Evolutionary conservation across 306 rosid species (phyloP), one percentile per base, ranked within the genome.

Genomic region (Mucuna pruriens): DNA sequence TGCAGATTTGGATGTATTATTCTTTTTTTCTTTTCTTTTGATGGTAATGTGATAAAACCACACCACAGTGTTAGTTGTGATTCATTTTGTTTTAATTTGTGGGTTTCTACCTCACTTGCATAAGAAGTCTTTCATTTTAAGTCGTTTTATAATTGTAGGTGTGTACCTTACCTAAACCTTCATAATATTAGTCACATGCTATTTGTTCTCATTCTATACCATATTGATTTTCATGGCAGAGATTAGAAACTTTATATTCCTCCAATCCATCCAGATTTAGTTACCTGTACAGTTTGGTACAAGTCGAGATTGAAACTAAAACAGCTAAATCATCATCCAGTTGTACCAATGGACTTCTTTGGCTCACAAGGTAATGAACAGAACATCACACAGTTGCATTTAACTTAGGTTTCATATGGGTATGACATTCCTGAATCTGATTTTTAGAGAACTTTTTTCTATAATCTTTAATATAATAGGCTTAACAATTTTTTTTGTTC

Each of bases 271-370:
- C 90, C 6, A 73, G 81, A 58, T 93, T 93, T 89, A 84, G 87
- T 75, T 80, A 79, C 82, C 82, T 96, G 86, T 96, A 90, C 82
- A 90, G 88, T 87, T 71, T 96, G 94, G 97, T 96, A 17, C 92
- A 84, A 45, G 68, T 38, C 38, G 99, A 96, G 86, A 85, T 96
- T 86, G 98, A 89, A 83, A 80, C 88, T 84, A 90, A 90, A 83
- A 90, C 97, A 22, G 89, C 94, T n/a, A 96, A 93, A 82, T 88
- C 87, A 75, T 90, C 98, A 69, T 96, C 99, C 81, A 96, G 98
- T 82, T 92, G 98, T 86, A 79, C 99, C 75, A 96, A 96, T 82
- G 99, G 99, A 48, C 98, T 96, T 86, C 98, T 96, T 82, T 96
- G 99, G 99, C 82, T 96, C 87, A 96, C 99, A 74, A 96, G 99